phyloP scores from a whole-genome alignment of 176 grass and related monocot genomes.

The Cenchrus purpureus region DNA sequence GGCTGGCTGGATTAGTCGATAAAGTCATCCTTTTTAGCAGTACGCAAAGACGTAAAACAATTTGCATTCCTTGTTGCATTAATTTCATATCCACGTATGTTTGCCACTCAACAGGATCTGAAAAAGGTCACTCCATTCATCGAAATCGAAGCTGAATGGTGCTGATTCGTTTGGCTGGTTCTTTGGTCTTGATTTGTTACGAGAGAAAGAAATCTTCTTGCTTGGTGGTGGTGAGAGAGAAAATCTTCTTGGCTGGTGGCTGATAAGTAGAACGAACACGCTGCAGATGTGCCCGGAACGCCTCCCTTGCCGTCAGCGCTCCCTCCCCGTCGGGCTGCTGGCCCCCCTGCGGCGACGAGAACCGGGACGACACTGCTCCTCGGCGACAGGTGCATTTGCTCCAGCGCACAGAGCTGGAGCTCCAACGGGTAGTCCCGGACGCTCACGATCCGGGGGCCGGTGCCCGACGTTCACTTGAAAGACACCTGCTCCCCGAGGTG shows the following conservation, averaged over 20 bases:
- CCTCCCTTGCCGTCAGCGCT: constrained; percentile 42
- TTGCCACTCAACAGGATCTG: constrained; percentile 46
- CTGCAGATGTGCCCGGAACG: constrained; percentile 53
- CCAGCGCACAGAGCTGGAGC: constrained; percentile 76
- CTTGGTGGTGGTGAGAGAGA: too few relatives aligned
- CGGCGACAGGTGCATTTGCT: constrained; percentile 77
- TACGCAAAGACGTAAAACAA: background rate
- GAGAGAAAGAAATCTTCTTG: too few relatives aligned
- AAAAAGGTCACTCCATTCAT: background rate
- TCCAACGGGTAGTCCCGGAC: constrained; percentile 89
- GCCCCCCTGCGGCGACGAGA: constrained; percentile 50
- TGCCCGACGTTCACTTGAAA: constrained; percentile 88
- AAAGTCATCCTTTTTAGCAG: too few relatives aligned
- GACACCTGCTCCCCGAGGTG: constrained; percentile 80
- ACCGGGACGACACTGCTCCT: constrained; percentile 43
- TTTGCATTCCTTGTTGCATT: background rate
- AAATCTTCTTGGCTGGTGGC: too few relatives aligned
- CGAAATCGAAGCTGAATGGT: background rate
- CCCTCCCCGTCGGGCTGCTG: constrained; percentile 47
- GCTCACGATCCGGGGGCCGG: constrained; percentile 81
- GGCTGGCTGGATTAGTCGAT: too few relatives aligned
- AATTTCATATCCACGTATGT: constrained; percentile 1
- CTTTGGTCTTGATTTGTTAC: too few relatives aligned
- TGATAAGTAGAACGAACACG: too few relatives aligned
- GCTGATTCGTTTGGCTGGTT: too few relatives aligned